A percentile compares a stretch with the other conserved stretches of the same genome.
Evolutionary conservation across 257 asterid species (phyloP).

Genomic region (Primulina huaijiensis): DNA sequence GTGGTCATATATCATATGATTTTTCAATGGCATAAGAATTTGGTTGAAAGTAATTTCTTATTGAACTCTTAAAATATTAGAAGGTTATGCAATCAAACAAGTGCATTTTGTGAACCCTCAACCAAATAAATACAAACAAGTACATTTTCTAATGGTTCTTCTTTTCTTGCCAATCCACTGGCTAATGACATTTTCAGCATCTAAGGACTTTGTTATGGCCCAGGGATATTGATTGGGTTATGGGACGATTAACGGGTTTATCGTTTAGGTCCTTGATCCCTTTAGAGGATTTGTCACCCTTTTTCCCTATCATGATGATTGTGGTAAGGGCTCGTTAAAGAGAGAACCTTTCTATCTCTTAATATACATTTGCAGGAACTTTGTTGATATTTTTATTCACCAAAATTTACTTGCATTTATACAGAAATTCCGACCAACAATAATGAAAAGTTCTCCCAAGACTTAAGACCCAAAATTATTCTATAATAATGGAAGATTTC

Average conservation of each 20-base stretch:
- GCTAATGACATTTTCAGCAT: neutral
- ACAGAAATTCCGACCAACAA: neutral
- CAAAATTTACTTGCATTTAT: neutral
- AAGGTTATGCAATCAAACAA: constrained; percentile 17
- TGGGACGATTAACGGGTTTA: neutral
- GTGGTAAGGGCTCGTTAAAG: neutral
- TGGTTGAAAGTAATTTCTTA: constrained; percentile 15
- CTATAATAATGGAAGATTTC: neutral
- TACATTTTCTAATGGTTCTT: constrained; percentile 16
- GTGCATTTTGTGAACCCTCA: neutral
- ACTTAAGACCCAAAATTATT: neutral
- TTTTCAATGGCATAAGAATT: constrained; percentile 8
- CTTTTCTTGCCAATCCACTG: constrained; percentile 2
- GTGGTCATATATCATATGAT: constrained; percentile 9
- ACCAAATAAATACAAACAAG: neutral
- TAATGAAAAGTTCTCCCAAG: neutral
- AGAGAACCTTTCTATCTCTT: too few species aligned
- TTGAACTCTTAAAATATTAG: constrained; percentile 11
- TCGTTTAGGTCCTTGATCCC: neutral
- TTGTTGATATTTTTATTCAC: neutral
- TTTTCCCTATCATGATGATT: neutral
- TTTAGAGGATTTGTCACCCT: neutral
- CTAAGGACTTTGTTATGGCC: neutral
- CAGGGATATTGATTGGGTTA: neutral
- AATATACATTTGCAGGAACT: neutral